A percentile compares a stretch with the other conserved stretches of the same genome.
Conservation (phyloP, 1,284 basidiomycete species). For the Apiotrichum siamense region DNA sequence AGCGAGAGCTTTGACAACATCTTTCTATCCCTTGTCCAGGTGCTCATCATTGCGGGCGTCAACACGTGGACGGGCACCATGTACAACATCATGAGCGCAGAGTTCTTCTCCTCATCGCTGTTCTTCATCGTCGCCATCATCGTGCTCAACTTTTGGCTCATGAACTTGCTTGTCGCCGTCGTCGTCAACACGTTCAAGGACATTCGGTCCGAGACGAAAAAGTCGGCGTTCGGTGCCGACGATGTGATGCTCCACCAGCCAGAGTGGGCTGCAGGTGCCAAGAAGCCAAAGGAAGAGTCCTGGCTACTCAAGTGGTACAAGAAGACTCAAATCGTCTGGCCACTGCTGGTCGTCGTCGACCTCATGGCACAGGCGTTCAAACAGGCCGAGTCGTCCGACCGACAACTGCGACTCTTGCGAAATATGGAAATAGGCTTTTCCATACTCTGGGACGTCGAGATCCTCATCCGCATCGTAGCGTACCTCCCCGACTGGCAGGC, state of each 20-base stretch:
- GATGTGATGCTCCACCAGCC: conserved; percentile 49
- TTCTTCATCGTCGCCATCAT: conserved; percentile 83
- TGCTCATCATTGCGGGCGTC: conserved; percentile 72
- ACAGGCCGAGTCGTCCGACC: conserved; percentile 54
- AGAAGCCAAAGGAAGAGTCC: conserved; percentile 24
- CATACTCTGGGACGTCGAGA: conserved; percentile 81
- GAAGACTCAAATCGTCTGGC: conserved; percentile 62
- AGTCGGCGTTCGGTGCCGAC: conserved; percentile 85
- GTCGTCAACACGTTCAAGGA: conserved; percentile 92
- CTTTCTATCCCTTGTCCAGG: conserved; percentile 72
- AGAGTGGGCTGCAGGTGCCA: conserved; percentile 31
- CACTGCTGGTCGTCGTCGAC: conserved; percentile 61
- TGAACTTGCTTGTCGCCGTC: conserved; percentile 92
- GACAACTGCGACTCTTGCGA: conserved; percentile 52
- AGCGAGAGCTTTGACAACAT: conserved; percentile 88
- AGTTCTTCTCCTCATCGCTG: conserved; percentile 78
- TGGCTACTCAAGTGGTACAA: conserved; percentile 29
- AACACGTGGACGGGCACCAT: conserved; percentile 59
- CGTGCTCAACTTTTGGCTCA: conserved; percentile 86
- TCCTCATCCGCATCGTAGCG: conserved; percentile 66
- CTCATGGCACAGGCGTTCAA: conserved; percentile 73
- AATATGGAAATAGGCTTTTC: conserved; percentile 74
- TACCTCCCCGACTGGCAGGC: conserved; percentile 74
- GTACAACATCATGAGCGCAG: conserved; percentile 88
- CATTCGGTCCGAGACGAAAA: conserved; percentile 79